A percentile compares a stretch with the other conserved stretches of the same genome.
Conservation (phyloP, 2,329 filamentous ascomycete species). For the Fusarium transvaalense region DNA sequence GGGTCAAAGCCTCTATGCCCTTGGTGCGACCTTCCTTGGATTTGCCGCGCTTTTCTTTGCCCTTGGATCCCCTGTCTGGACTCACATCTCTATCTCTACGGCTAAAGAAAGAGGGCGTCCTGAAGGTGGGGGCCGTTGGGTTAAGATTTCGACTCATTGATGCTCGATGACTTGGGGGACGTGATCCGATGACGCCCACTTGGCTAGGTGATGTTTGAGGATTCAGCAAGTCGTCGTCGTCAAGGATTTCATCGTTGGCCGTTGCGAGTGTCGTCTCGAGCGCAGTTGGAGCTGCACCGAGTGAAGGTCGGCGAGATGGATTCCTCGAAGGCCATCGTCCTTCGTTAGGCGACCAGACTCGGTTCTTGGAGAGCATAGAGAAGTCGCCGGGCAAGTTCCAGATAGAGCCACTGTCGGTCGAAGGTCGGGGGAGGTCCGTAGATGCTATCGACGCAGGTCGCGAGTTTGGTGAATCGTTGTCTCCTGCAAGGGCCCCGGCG, state of each 20-base stretch:
- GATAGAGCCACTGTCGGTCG: slow-evolving; percentile 81
- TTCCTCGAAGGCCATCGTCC: slow-evolving; percentile 69
- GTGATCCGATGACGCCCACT: slow-evolving; percentile 83
- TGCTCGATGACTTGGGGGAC: slow-evolving; percentile 63
- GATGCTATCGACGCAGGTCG: slow-evolving; percentile 78
- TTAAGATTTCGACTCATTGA: slow-evolving; percentile 77
- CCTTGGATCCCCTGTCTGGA: slow-evolving; percentile 44
- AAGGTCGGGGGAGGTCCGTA: slow-evolving; percentile 79
- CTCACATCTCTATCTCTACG: slow-evolving; percentile 55
- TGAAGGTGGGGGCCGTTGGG: slow-evolving; percentile 90
- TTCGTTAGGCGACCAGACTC: slow-evolving; percentile 75
- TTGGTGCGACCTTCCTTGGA: slow-evolving; percentile 56
- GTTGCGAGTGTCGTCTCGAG: slow-evolving; percentile 72
- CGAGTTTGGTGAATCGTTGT: slow-evolving; percentile 70
- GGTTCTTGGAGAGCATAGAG: slow-evolving; percentile 63
- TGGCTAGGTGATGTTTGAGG: slow-evolving; percentile 67
- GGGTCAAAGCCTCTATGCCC: slow-evolving; percentile 53
- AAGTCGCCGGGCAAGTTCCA: slow-evolving; percentile 70
- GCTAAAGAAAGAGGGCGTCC: slow-evolving; percentile 75
- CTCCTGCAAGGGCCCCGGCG: slow-evolving; percentile 62
- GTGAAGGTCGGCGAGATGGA: slow-evolving; percentile 83
- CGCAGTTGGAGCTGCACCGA: slow-evolving; percentile 79
- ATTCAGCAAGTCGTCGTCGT: slow-evolving; percentile 67
- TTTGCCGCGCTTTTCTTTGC: slow-evolving; percentile 54
- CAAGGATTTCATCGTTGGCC: slow-evolving; percentile 73